phyloP scores from a whole-genome alignment of 805 yeast species.

The Kodamaea lidongshanica region DNA sequence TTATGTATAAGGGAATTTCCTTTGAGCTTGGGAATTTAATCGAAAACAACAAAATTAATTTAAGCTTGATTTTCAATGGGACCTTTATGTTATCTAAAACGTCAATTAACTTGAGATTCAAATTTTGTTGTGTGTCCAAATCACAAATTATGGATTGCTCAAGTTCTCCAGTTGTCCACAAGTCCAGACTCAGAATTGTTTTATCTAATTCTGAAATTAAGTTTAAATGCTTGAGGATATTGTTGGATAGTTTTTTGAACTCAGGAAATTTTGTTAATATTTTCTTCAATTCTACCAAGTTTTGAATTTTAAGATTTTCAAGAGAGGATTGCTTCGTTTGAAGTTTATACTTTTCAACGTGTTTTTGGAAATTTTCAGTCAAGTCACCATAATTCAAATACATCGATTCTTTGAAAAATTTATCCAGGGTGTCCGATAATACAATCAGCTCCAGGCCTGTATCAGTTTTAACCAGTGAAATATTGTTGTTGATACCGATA shows the following conservation, averaged over 20 bases:
- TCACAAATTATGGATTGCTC: slow-evolving; percentile 77
- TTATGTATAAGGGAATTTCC: slow-evolving; percentile 20
- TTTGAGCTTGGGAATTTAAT: slow-evolving; percentile 53
- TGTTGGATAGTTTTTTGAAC: slow-evolving; percentile 78
- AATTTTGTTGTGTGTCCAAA: slow-evolving; percentile 27
- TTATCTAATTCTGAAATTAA: slow-evolving; percentile 82
- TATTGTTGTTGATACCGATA: slow-evolving; percentile 73
- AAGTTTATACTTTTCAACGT: slow-evolving; percentile 73
- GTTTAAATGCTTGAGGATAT: slow-evolving; percentile 88
- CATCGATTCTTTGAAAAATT: slow-evolving; percentile 75
- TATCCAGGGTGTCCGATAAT: slow-evolving; percentile 60
- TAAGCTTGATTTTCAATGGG: slow-evolving; percentile 54
- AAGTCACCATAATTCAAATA: slow-evolving; percentile 90
- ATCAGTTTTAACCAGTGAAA: slow-evolving; percentile 53
- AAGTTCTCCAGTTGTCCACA: slow-evolving; percentile 84
- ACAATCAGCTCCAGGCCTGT: slow-evolving; percentile 41
- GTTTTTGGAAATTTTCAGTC: slow-evolving; percentile 79
- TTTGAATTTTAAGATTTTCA: slow-evolving; percentile 53
- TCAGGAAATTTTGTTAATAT: slow-evolving; percentile 93
- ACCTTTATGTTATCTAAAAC: slow-evolving; percentile 42
- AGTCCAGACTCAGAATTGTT: slow-evolving; percentile 52
- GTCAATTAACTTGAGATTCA: slow-evolving; percentile 50
- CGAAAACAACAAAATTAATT: slow-evolving; percentile 68
- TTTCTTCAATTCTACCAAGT: slow-evolving; percentile 83
- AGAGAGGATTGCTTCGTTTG: slow-evolving; percentile 63